Evolutionary conservation across 495 filamentous ascomycete genomes (phyloP), one percentile per base, ranked within the genome.

Genomic region (Glarea lozoyensis): DNA sequence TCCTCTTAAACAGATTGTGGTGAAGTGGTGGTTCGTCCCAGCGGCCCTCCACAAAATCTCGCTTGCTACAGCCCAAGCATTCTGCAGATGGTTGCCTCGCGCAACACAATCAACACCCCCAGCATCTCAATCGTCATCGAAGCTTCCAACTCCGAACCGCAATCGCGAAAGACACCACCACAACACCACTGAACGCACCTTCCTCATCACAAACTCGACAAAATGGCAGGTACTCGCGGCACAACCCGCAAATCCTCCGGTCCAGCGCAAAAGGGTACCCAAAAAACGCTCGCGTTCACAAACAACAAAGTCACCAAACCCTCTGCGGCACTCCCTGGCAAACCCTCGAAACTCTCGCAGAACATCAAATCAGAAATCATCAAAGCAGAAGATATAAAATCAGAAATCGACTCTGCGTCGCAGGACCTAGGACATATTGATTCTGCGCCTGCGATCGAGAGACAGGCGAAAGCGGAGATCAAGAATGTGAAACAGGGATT

Each of bases 201-300:
- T 35, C 21, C 33, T 27, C 27, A 10, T 2, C 3, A 19, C 21
- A 39, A 43, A n/a, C n/a, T n/a, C n/a, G n/a, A n/a, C n/a, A n/a
- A 48, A 49, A 89, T 89, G 84, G 81, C 84, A 37, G 67, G 78
- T 22, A 79, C 80, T 45, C 79, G 82, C 58, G 75, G 78, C 56
- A 60, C 63, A 44, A n/a, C n/a, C n/a, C 68, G 72, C 52, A 56
- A 60, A 45, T 60, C 66, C 36, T 59, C 64, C 33, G 54, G 67
- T 38, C 52, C 64, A 42, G 50, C 58, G 20, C 40, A 59, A 23
- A 56, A 60, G 35, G 50, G 56, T 39, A 57, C 62, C 38, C 88
- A 95, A 58, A 67, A 79, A 2, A 88, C 79, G 12, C 75, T 94
- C 48, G 78, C 81, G 45, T 94, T 94, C 65, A 67, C 75, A 61